Conservation (phyloP, 305 asterid genomes). For the Solanum aculeatissimum region DNA sequence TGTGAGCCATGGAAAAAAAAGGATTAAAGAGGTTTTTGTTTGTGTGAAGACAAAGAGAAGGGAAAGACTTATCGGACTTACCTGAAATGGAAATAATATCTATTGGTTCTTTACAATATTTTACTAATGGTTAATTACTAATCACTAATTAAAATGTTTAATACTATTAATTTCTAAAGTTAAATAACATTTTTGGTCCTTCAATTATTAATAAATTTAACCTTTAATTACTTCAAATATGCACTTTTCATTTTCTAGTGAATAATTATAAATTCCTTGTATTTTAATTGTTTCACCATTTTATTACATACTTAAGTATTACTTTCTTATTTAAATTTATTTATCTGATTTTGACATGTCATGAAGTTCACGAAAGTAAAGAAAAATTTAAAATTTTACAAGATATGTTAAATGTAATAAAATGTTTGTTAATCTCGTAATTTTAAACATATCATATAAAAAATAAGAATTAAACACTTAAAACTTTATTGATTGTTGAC, state of each 20-base stretch:
- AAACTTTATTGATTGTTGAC: background rate
- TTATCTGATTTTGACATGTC: too few relatives aligned
- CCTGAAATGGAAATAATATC: slow-evolving; percentile 32
- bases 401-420: too few relatives aligned
- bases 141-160: background rate
- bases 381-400: too few relatives aligned
- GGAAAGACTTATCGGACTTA: slow-evolving; percentile 26
- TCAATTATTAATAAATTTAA: background rate
- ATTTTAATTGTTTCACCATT: background rate
- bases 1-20: slow-evolving; percentile 10
- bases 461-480: too few relatives aligned
- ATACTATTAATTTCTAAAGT: background rate
- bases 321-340: too few relatives aligned
- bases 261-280: too few relatives aligned
- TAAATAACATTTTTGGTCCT: background rate
- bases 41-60: background rate
- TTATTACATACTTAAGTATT: background rate
- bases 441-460: too few relatives aligned
- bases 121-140: background rate
- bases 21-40: background rate
- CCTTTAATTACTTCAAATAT: background rate
- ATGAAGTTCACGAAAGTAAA: too few relatives aligned
- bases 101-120: slow-evolving; percentile 7
- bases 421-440: too few relatives aligned
- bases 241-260: background rate